Conservation (phyloP, 2,329 filamentous ascomycete species). For the Massarina eburnea region DNA sequence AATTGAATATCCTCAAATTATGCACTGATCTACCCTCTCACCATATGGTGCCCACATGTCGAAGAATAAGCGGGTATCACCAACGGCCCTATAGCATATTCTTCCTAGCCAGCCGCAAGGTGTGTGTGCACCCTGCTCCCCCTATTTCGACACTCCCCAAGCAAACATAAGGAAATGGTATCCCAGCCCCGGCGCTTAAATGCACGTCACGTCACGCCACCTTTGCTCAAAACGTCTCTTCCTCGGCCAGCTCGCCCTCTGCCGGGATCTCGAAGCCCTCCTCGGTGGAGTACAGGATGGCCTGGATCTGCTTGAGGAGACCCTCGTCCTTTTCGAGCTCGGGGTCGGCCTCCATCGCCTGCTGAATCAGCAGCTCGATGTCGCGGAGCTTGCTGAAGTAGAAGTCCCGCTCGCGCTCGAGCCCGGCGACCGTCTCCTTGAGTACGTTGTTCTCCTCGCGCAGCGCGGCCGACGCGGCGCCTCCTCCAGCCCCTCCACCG, state of each 20-base stretch:
- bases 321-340: conserved; percentile 93
- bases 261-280: conserved; percentile 81
- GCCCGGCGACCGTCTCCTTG: conserved; percentile 91
- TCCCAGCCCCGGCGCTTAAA: conserved; percentile 34
- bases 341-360: conserved; percentile 87
- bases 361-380: conserved; percentile 92
- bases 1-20: no score
- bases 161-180: conserved; percentile 29
- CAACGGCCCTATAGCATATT: no score
- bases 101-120: no score
- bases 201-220: conserved; percentile 23
- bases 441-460: conserved; percentile 83
- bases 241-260: conserved; percentile 73
- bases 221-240: conserved; percentile 56
- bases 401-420: conserved; percentile 96
- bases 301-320: conserved; percentile 93
- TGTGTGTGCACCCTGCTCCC: no score
- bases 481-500: conserved; percentile 47
- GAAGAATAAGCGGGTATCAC: no score
- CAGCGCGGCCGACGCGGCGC: conserved; percentile 69
- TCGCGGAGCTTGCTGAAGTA: conserved; percentile 99
- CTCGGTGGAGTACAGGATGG: conserved; percentile 95
- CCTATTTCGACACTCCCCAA: conserved; percentile 18
- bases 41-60: no score
- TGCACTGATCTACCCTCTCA: no score